A percentile compares a stretch with the other conserved stretches of the same genome.
Conservation (phyloP, 1,284 basidiomycete genomes). For the Malassezia yamatoensis region DNA sequence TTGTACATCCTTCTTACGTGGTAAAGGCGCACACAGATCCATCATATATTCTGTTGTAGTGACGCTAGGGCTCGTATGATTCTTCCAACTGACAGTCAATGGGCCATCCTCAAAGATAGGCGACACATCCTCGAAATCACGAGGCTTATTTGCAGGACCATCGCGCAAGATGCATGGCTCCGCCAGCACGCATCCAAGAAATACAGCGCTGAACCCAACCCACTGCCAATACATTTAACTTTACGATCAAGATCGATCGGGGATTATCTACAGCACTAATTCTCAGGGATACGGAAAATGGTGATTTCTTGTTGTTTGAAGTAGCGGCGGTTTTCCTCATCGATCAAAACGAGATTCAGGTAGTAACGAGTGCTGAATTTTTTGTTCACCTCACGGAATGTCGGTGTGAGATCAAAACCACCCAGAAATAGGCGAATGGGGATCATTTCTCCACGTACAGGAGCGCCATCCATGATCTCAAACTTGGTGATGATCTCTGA, state of each 20-base stretch:
- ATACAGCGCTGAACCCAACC: neutral
- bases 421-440: constrained; percentile 95
- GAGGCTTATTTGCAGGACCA: too few species aligned
- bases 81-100: neutral
- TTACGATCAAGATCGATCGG: constrained; percentile 1
- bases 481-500: constrained; percentile 98
- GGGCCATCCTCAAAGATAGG: constrained; percentile 1
- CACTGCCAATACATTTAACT: neutral
- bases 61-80: constrained; percentile 19
- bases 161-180: neutral
- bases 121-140: neutral
- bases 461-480: constrained; percentile 70
- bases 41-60: constrained; percentile 20
- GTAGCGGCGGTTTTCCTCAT: constrained; percentile 91
- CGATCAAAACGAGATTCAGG: constrained; percentile 80
- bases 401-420: constrained; percentile 94
- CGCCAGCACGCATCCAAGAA: neutral
- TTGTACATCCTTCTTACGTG: neutral
- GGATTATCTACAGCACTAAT: constrained; percentile 8
- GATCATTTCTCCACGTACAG: constrained; percentile 89
- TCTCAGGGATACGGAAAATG: constrained; percentile 30
- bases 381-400: constrained; percentile 98
- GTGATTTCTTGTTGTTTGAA: constrained; percentile 58
- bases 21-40: constrained; percentile 10
- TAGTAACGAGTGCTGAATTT: constrained; percentile 96